Evolutionary conservation across 306 rosid species (phyloP).

Genomic region (Datisca glomerata): DNA sequence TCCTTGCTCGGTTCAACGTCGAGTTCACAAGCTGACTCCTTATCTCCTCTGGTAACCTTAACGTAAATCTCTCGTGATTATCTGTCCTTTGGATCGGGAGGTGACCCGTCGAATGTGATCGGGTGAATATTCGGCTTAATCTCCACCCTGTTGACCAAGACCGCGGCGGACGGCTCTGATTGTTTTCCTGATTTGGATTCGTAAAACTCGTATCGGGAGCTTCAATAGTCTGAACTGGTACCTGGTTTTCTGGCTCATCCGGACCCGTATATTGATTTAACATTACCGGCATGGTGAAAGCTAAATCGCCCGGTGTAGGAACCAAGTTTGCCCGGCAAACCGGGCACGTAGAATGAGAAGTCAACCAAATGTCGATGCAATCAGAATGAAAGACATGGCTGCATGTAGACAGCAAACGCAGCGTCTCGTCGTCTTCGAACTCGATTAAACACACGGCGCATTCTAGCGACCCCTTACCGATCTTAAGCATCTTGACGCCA

Average conservation of each 20-base stretch:
- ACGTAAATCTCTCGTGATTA: constrained; percentile 33
- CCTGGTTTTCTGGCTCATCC: not conserved
- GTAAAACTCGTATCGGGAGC: not conserved
- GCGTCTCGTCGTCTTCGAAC: constrained; percentile 45
- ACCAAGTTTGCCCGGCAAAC: constrained; percentile 49
- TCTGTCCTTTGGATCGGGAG: constrained; percentile 26
- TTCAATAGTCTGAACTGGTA: not conserved
- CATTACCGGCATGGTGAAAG: too few species aligned
- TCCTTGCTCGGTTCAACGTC: constrained; percentile 30
- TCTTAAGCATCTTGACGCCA: constrained; percentile 34
- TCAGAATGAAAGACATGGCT: constrained; percentile 58
- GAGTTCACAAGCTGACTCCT: constrained; percentile 33
- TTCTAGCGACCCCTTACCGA: constrained; percentile 40
- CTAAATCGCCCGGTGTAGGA: not conserved
- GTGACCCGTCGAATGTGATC: constrained; percentile 77
- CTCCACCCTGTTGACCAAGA: not conserved
- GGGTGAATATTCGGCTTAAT: constrained; percentile 10
- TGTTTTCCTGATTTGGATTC: not conserved
- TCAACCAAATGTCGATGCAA: constrained; percentile 67
- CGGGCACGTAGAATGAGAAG: constrained; percentile 55
- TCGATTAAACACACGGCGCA: constrained; percentile 68
- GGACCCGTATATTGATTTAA: not conserved
- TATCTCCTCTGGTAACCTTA: constrained; percentile 45
- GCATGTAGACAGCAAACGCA: constrained; percentile 58
- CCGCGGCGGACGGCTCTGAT: not conserved